A percentile compares a stretch with the other conserved stretches of the same genome.
These are phyloP conservation scores for Pseudogymnoascus sp. DNA, from an alignment of 2,329 filamentous ascomycete species.

Conservation along the genomic window DNA sequence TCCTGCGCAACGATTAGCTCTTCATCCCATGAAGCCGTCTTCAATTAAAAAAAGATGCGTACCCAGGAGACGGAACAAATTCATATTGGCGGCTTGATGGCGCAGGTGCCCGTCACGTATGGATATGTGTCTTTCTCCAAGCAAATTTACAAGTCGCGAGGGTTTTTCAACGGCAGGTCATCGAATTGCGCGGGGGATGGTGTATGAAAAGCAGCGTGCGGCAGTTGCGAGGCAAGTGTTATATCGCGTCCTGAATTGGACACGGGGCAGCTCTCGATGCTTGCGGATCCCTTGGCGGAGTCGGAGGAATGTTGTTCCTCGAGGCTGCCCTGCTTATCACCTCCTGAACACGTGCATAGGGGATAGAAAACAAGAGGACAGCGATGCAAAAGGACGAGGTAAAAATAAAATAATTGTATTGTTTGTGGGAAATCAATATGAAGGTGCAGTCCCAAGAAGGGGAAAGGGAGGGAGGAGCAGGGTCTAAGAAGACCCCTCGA, in stretches of 20 bases:
- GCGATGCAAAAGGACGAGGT: neutral
- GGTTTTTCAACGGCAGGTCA: neutral
- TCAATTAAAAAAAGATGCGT: conserved; percentile 24
- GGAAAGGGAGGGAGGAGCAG: neutral
- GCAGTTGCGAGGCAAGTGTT: conserved; percentile 4
- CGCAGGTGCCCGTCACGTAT: conserved; percentile 6
- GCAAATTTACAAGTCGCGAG: neutral
- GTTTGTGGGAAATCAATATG: neutral
- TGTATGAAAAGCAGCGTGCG: neutral
- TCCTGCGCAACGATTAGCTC: conserved; percentile 43
- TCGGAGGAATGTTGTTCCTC: neutral
- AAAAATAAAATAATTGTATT: neutral
- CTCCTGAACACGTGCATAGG: neutral
- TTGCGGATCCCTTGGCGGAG: neutral
- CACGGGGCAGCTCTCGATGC: conserved; percentile 10
- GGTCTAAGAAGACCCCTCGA: neutral
- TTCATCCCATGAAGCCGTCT: neutral
- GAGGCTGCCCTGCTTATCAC: neutral
- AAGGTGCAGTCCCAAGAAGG: neutral
- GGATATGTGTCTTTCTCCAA: conserved; percentile 4
- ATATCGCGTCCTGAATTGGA: conserved; percentile 9
- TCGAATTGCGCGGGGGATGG: conserved; percentile 4
- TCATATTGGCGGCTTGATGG: conserved; percentile 44
- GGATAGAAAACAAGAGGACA: neutral
- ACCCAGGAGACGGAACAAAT: conserved; percentile 64